These are phyloP conservation scores for Neltuma alba DNA, from an alignment of 306 rosid species.

Conservation along the genomic window DNA sequence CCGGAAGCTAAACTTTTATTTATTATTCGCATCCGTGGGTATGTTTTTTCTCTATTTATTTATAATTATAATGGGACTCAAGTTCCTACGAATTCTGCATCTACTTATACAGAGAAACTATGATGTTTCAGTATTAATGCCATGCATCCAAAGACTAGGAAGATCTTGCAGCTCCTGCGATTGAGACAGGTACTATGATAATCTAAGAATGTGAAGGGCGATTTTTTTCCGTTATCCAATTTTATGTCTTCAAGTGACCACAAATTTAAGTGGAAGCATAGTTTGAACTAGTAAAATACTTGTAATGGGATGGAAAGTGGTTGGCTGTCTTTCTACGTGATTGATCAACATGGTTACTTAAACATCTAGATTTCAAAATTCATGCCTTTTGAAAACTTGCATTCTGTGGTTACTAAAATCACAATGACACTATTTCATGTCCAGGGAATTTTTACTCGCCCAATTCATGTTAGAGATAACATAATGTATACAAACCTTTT, in stretches of 20 bases:
- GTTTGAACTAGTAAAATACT: neutral
- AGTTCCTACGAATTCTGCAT: neutral
- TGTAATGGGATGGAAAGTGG: neutral
- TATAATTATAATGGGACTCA: too few relatives aligned
- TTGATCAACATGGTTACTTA: neutral
- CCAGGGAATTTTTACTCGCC: neutral
- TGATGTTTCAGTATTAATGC: conserved; percentile 75
- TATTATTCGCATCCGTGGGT: conserved; percentile 86
- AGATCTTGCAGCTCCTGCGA: conserved; percentile 80
- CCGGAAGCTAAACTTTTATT: conserved; percentile 89
- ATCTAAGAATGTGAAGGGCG: neutral
- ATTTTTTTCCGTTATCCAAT: neutral
- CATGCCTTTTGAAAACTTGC: neutral
- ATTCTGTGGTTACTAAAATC: neutral
- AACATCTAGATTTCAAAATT: neutral
- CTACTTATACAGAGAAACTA: neutral
- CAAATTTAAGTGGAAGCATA: neutral
- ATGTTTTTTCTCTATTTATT: conserved; percentile 14
- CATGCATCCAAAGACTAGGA: conserved; percentile 78
- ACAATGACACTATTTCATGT: neutral
- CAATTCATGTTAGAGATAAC: too few relatives aligned
- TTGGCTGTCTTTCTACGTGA: neutral
- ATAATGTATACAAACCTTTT: too few relatives aligned
- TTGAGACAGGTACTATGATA: conserved; percentile 68
- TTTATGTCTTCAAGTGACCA: neutral